Percentiles rank a stretch among this genome's conserved stretches.
Evolutionary conservation across 2,329 filamentous ascomycete genomes (phyloP).

Genomic region (Monosporascus sp.): DNA sequence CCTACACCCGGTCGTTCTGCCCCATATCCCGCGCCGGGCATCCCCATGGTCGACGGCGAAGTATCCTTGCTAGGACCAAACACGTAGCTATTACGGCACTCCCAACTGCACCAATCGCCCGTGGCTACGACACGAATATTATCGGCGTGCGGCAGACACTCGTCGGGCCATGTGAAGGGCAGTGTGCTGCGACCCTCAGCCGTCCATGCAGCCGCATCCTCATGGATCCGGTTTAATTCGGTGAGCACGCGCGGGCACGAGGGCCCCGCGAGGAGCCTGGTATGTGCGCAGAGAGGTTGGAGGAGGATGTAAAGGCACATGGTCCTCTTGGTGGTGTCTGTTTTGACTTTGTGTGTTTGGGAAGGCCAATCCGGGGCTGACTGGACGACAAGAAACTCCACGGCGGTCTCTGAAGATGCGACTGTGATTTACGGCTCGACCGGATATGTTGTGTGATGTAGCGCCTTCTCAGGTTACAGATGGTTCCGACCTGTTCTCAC

Average conservation of each 20-base stretch:
- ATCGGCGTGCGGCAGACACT: conserved; percentile 11
- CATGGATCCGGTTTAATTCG: conserved; percentile 16
- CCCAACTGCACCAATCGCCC: conserved; percentile 22
- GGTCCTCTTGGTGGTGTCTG: background rate
- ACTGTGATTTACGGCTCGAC: background rate
- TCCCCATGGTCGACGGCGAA: conserved; percentile 7
- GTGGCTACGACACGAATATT: conserved; percentile 12
- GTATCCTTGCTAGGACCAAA: background rate
- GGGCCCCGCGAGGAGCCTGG: conserved; percentile 14
- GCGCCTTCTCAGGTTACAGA: background rate
- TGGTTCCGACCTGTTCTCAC: too few relatives aligned
- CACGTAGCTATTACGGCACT: conserved; percentile 17
- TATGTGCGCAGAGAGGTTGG: conserved; percentile 17
- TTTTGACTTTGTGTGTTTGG: background rate
- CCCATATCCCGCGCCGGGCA: conserved; percentile 14
- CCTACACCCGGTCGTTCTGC: conserved; percentile 14
- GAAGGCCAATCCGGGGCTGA: background rate
- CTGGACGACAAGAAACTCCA: background rate
- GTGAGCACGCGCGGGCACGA: conserved; percentile 12
- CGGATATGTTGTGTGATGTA: background rate
- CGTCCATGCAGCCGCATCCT: conserved; percentile 10
- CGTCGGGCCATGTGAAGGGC: conserved; percentile 14
- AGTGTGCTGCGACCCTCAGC: conserved; percentile 3
- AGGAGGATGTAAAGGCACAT: conserved; percentile 22
- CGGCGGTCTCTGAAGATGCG: background rate